phyloP scores from a whole-genome alignment of 208 protist species.

The Dictyostelium gargantuum region DNA sequence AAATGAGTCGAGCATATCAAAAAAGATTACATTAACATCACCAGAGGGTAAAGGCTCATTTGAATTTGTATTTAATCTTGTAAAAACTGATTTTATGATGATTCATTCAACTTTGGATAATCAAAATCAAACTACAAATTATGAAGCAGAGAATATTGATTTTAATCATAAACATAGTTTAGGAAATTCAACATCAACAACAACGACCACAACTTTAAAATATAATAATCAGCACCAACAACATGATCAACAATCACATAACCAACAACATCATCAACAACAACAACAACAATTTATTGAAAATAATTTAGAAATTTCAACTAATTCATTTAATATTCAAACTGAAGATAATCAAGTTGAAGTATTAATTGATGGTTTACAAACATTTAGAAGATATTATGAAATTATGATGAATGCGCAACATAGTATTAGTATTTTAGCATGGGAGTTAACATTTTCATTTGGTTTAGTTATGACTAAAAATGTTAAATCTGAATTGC shows the following conservation, averaged over 20 bases:
- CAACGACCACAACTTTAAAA: neutral
- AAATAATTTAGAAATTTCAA: constrained; percentile 18
- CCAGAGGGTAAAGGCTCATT: constrained; percentile 74
- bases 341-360: constrained; percentile 77
- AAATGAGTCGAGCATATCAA: constrained; percentile 51
- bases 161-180: neutral
- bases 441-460: constrained; percentile 80
- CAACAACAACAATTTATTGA: neutral
- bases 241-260: neutral
- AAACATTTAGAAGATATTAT: constrained; percentile 81
- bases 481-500: constrained; percentile 61
- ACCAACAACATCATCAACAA: neutral
- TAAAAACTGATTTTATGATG: constrained; percentile 62
- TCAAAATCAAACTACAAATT: neutral
- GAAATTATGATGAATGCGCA: constrained; percentile 80
- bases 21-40: constrained; percentile 68
- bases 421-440: constrained; percentile 79
- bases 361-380: constrained; percentile 79
- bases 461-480: constrained; percentile 70
- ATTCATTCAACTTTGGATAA: neutral
- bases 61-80: constrained; percentile 70
- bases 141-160: constrained; percentile 48
- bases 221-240: neutral
- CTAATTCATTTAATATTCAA: neutral
- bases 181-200: neutral